Evolutionary conservation across 1,284 basidiomycete genomes (phyloP), one percentile per base, ranked within the genome.

Genomic region (Amylostereum areolatum): DNA sequence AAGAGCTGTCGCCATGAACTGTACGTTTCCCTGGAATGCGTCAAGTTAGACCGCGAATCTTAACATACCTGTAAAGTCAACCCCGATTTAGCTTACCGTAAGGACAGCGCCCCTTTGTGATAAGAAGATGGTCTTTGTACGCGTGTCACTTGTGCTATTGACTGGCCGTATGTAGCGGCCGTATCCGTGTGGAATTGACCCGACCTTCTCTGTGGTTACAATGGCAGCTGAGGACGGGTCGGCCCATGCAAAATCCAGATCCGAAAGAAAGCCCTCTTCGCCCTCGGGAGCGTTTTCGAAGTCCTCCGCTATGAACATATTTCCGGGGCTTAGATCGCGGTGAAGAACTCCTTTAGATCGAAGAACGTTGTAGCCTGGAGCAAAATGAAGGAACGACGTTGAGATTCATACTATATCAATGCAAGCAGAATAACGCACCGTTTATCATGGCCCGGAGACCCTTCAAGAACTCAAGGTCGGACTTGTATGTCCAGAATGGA

Each of bases 401-500:
- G 3, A n/a, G 30, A 9, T 28, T 5, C 7, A 10, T 4, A 25
- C 2, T n/a, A n/a, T n/a, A n/a, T n/a, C n/a, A n/a, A n/a, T n/a
- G n/a, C n/a, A n/a, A 34, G 0, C 3, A 12, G 29, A 9, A 10
- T 39, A 5, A 36, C 36, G 18, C 28, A 52, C 47, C 53, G 11
- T 44, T 30, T 0, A 45, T 45, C 24, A 34, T 45, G 2, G 51
- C 53, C 12, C 18, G 18, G 1, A 52, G 25, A 2, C 41, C 55
- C 8, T 32, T 43, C 2, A 55, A 8, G 6, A 57, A 40, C 35
- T 55, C 51, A 5, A 18, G 5, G 6, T 49, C 44, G 10, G 31
- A 40, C 4, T 18, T 40, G 39, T 47, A 56, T 25, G 50, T 51
- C 55, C 55, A 55, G 3, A 57, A 24, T 5, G 55, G 55, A 5